Evolutionary conservation across 768 basidiomycete species (phyloP).

Genomic region (Mycena haematopus): DNA sequence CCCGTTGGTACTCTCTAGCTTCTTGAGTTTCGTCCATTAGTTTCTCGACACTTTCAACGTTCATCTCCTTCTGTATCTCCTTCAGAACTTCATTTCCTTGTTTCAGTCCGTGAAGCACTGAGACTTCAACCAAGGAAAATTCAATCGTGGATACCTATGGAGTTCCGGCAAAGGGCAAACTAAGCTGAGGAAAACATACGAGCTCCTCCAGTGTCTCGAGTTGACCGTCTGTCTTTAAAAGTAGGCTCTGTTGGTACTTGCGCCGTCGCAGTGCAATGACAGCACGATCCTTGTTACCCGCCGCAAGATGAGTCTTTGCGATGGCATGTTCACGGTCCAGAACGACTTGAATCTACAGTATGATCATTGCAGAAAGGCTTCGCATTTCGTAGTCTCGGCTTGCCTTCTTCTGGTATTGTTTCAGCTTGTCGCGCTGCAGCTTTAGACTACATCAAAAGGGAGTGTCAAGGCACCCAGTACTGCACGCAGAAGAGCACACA

Average conservation of each 20-base stretch:
- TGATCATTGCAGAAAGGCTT: constrained; percentile 6
- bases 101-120: constrained; percentile 89
- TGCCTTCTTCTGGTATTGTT: constrained; percentile 95
- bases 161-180: neutral
- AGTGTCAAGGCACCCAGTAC: constrained; percentile 19
- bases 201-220: constrained; percentile 88
- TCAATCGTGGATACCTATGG: constrained; percentile 93
- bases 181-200: constrained; percentile 49
- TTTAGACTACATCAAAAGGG: constrained; percentile 70
- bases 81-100: constrained; percentile 94
- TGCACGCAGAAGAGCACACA: constrained; percentile 41
- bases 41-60: constrained; percentile 90
- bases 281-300: constrained; percentile 88
- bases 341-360: constrained; percentile 79
- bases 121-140: constrained; percentile 92
- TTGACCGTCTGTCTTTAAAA: constrained; percentile 89
- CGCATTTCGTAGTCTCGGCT: neutral
- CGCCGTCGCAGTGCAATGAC: constrained; percentile 85
- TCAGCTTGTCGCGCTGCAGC: constrained; percentile 93
- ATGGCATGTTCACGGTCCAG: constrained; percentile 90
- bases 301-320: constrained; percentile 80
- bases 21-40: constrained; percentile 92
- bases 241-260: constrained; percentile 91
- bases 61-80: constrained; percentile 94
- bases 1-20: constrained; percentile 90